Conservation (phyloP, 2,329 filamentous ascomycete species). For the Hypoxylon sp. region DNA sequence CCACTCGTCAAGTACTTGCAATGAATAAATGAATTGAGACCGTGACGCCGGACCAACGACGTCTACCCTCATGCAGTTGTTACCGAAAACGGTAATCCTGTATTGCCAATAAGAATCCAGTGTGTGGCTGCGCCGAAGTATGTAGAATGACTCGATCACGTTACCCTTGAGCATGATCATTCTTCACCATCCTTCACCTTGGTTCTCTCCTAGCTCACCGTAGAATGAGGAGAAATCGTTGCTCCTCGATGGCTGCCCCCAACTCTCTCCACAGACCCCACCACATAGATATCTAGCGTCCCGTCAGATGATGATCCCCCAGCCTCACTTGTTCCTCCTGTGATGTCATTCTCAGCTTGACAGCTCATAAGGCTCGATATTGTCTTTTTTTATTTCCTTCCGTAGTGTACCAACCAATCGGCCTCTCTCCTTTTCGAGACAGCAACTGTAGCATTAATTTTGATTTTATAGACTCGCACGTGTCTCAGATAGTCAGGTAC, state of each 20-base stretch:
- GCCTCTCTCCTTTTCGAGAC: constrained; percentile 15
- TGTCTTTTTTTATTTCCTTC: background rate
- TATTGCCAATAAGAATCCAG: constrained; percentile 21
- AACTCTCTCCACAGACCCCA: constrained; percentile 34
- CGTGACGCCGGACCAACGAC: background rate
- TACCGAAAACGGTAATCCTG: constrained; percentile 29
- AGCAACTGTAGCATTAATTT: constrained; percentile 2
- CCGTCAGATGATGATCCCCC: constrained; percentile 31
- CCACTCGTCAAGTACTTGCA: background rate
- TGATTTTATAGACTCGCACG: constrained; percentile 1
- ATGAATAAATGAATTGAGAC: background rate
- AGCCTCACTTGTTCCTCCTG: constrained; percentile 30
- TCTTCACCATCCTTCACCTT: constrained; percentile 18
- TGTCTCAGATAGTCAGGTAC: constrained; percentile 1
- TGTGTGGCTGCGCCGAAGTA: constrained; percentile 28
- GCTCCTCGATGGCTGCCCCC: background rate
- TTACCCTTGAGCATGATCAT: constrained; percentile 33
- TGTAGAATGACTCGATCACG: constrained; percentile 39
- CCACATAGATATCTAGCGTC: constrained; percentile 33
- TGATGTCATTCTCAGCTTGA: constrained; percentile 44
- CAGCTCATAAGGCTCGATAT: constrained; percentile 19
- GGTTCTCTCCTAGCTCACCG: constrained; percentile 28
- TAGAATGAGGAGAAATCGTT: constrained; percentile 18
- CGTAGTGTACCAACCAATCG: constrained; percentile 25
- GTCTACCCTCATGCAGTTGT: constrained; percentile 21